Evolutionary conservation across 495 filamentous ascomycete species (phyloP), one percentile per base, ranked within the genome.

Genomic region (Saxispiralis lemnorum): DNA sequence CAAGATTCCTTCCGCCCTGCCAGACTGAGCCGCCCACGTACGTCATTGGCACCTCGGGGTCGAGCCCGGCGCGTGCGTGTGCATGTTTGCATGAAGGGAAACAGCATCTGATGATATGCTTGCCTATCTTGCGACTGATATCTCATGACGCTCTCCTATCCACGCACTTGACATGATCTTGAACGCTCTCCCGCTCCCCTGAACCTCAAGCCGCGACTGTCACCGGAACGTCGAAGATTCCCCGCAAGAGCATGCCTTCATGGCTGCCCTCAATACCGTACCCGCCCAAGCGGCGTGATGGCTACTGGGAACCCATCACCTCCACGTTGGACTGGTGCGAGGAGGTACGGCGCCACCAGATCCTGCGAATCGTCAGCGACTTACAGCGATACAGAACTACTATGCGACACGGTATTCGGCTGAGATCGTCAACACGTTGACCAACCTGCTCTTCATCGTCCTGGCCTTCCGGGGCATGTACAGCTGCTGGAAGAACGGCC

Each of bases 311-410:
- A 11, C 78, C 83, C 31, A 80, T 89, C 34, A 93, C 84, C 0
- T 87, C 83, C 15, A 94, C 86, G 0, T 55, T 94, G 45, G 89
- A 93, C 52, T 94, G 83, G 78, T 93, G 86, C 57, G 86, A 93
- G 72, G 85, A 93, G 72, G 82, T 84, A 61, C 45, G 62, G 35
- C 19, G 37, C 31, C 15, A 37, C 24, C 7, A 15, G n/a, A 7
- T 3, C 24, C 16, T n/a, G 13, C 35, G 33, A 34, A 14, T 32
- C 14, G 11, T 30, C 17, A 12, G n/a, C 32, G 5, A 2, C 41
- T n/a, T 45, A 16, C 15, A 39, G 20, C 17, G 9, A 12, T 17
- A 30, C 20, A 64, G 59, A 56, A 65, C 49, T 63, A 65, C 47
- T 62, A 61, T 54, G 58, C 56, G 2, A 65, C 62, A 11, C 45